Conservation (phyloP, 768 basidiomycete genomes). For the Asterophora lycoperdoides region DNA sequence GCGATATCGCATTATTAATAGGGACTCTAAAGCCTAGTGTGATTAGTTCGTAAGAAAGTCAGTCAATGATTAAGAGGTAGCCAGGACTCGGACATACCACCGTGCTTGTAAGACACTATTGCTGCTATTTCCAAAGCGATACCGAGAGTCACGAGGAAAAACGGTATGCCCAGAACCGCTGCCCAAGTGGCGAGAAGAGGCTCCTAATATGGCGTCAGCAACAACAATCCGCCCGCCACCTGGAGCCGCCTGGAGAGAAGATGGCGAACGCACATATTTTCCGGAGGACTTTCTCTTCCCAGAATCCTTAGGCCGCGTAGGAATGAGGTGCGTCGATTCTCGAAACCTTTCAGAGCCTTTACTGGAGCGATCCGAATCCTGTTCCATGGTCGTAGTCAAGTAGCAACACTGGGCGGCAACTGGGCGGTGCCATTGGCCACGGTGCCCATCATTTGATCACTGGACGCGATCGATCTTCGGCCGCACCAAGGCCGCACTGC, state of each 20-base stretch:
- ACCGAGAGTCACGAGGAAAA: slow-evolving; percentile 43
- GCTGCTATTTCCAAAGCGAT: slow-evolving; percentile 45
- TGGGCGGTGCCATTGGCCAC: no score
- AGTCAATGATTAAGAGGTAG: neutral
- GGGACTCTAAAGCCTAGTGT: slow-evolving; percentile 53
- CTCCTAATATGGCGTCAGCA: slow-evolving; percentile 19
- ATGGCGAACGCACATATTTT: slow-evolving; percentile 36
- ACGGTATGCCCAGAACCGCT: slow-evolving; percentile 34
- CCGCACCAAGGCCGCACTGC: no score
- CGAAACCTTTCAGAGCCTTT: slow-evolving; percentile 33
- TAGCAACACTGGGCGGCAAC: no score
- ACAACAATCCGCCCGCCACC: neutral
- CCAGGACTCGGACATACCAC: slow-evolving; percentile 39
- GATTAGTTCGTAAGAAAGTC: neutral
- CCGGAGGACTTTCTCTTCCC: slow-evolving; percentile 33
- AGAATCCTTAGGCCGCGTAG: slow-evolving; percentile 30
- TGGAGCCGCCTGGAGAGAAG: neutral
- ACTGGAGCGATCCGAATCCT: slow-evolving; percentile 3
- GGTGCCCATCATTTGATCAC: no score
- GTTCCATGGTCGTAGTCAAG: neutral
- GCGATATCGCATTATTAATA: slow-evolving; percentile 41
- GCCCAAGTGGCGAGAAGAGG: slow-evolving; percentile 32
- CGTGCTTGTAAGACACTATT: slow-evolving; percentile 34
- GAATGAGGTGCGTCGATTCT: slow-evolving; percentile 47
- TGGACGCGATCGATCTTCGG: no score